Percentiles rank a stretch among this genome's conserved stretches.
Conservation (phyloP, 345 rosid genomes). For the Reutealis trisperma region DNA sequence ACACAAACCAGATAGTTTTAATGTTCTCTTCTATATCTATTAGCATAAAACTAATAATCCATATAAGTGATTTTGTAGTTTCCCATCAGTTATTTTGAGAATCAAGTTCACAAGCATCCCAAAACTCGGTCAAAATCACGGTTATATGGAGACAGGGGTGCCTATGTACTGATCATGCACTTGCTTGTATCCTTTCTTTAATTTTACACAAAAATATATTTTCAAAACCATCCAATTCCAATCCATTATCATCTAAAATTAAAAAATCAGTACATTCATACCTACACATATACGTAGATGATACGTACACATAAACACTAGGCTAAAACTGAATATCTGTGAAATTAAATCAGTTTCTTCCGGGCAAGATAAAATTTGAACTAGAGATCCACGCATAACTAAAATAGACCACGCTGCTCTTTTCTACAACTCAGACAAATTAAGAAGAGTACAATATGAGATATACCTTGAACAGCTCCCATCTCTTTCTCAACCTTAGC, state of each 20-base stretch:
- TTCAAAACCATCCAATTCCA: neutral
- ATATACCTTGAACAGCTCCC: constrained; percentile 87
- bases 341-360: neutral
- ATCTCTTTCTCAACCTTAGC: constrained; percentile 99
- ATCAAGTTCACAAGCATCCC: neutral
- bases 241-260: neutral
- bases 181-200: neutral
- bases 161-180: neutral
- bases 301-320: neutral
- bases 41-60: no score
- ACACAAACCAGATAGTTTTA: no score
- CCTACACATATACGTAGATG: no score
- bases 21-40: no score
- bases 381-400: neutral
- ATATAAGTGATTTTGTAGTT: no score
- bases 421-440: neutral
- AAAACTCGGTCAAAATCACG: neutral
- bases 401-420: neutral
- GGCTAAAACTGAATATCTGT: neutral
- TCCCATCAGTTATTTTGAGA: no score
- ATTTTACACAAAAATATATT: neutral
- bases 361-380: neutral
- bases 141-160: neutral
- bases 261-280: neutral
- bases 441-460: neutral